Evolutionary conservation across 495 filamentous ascomycete genomes (phyloP).

Genomic region (Corynascus novoguineensis): DNA sequence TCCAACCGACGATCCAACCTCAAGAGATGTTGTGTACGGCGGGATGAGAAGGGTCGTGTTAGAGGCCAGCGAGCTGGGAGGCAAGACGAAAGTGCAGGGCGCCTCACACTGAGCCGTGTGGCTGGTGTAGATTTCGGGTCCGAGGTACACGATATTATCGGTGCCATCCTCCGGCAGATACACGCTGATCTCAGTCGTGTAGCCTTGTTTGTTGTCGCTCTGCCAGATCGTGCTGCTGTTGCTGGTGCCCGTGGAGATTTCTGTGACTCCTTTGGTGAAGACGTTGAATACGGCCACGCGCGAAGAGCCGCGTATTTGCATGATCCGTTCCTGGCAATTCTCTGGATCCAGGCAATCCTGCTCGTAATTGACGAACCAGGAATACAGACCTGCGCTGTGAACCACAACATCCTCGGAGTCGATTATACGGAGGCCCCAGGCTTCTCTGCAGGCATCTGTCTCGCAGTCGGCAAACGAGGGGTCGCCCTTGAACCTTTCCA

Average conservation of each 20-base stretch:
- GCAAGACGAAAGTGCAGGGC: too few species aligned
- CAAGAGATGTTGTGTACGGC: too few species aligned
- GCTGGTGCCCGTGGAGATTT: neutral
- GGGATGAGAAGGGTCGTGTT: too few species aligned
- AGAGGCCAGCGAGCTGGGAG: too few species aligned
- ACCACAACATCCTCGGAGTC: neutral
- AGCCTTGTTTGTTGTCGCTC: too few species aligned
- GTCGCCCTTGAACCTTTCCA: constrained; percentile 8
- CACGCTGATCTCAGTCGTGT: too few species aligned
- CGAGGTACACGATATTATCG: too few species aligned
- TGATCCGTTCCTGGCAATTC: neutral
- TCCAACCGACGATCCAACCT: too few species aligned
- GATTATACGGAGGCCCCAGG: neutral
- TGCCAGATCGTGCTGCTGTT: neutral
- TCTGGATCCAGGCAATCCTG: neutral
- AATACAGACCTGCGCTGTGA: neutral
- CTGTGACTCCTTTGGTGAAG: neutral
- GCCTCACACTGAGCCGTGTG: too few species aligned
- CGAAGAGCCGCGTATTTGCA: neutral
- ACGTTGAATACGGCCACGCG: neutral
- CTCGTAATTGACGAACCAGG: neutral
- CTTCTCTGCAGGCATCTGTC: neutral
- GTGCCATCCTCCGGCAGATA: too few species aligned
- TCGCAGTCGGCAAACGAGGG: constrained; percentile 6
- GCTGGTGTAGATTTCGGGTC: too few species aligned